Base-by-base conservation (phyloP, 2,329 filamentous ascomycete genomes). In the Salinomyces thailandicus region DNA sequence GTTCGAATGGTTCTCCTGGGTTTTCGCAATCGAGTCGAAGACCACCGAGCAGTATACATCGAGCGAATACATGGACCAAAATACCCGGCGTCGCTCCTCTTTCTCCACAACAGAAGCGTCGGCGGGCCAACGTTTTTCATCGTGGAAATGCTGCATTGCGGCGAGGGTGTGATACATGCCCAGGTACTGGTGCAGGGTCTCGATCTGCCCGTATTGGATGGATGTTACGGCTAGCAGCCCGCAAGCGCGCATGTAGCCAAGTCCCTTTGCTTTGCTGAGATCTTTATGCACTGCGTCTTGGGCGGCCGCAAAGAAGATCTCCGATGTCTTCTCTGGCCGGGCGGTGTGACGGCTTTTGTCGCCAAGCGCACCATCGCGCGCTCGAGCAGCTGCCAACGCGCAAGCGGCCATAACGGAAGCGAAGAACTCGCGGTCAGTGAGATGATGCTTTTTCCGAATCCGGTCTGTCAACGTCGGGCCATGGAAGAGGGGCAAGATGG, bases 51-150 rank as follows among this genome's bases (percentile, higher is more conserved):
- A 62, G 50, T 68, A 73, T 3, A 76, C 62, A 38, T 76, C 72
- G 2, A 75, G 54, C 6, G 67, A 71, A 47, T 75, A 76, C 37
- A 71, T 72, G 24, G 69, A 70, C 72, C 72, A 76, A 45, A 70
- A 69, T 44, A 71, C 46, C 44, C 66, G 53, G 39, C 68, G 58
- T 26, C 68, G 57, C 49, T 69, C 64, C 46, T 73, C 69, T 12
- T 50, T 55, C 46, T 73, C 69, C 5, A 69, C 57, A 4, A 59
- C 47, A 8, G 58, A 57, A 5, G 72, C 55, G 9, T 59, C 53
- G 4, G 55, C 53, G 0, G 70, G 69, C 72, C 72, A 75, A 9
- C 66, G 60, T 4, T 59, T 53, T 46, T 75, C 72, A 45, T 74
- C 69, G 44, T 73, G 67, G n/a, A 72, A 59, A 2, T 59, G 55